A percentile compares a stretch with the other conserved stretches of the same genome.
These are phyloP conservation scores for Colletotrichum tabaci DNA, from an alignment of 2,329 filamentous ascomycete genomes.

Conservation along the genomic window DNA sequence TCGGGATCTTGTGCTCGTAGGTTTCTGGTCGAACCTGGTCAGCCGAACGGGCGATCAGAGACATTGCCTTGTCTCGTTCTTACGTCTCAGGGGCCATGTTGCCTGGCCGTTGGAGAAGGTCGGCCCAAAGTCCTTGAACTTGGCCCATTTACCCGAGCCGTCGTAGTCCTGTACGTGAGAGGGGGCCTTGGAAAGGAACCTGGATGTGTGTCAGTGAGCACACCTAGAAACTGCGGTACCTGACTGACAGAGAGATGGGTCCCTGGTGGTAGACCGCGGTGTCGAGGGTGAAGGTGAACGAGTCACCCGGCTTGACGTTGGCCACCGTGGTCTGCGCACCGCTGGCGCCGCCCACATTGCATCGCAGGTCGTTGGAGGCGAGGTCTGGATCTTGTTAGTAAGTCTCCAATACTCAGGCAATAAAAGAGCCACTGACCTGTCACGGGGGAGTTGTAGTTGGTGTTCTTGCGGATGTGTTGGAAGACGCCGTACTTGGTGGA, in stretches of 20 bases:
- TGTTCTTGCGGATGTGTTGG: conserved; percentile 55
- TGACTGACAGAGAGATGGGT: conserved; percentile 53
- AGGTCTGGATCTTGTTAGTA: conserved; percentile 47
- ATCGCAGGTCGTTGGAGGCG: conserved; percentile 55
- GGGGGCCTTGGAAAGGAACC: conserved; percentile 57
- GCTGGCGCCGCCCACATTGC: conserved; percentile 54
- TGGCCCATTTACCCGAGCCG: conserved; percentile 57
- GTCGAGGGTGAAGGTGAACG: conserved; percentile 56
- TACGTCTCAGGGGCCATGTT: conserved; percentile 51
- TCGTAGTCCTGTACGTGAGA: conserved; percentile 53
- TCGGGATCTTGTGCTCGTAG: conserved; percentile 60
- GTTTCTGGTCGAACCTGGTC: conserved; percentile 42
- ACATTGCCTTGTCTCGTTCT: conserved; percentile 20
- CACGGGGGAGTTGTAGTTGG: conserved; percentile 56
- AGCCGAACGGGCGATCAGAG: not conserved
- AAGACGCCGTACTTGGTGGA: conserved; percentile 47
- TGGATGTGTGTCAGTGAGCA: conserved; percentile 38
- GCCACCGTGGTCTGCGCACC: conserved; percentile 52
- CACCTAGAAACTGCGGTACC: not conserved
- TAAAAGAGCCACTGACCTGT: conserved; percentile 43
- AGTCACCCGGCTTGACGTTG: conserved; percentile 51
- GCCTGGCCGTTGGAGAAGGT: conserved; percentile 51
- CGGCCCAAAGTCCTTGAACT: conserved; percentile 56
- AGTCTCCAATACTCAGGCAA: not conserved
- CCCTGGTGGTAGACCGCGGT: conserved; percentile 58